Base-by-base conservation (phyloP, 2,329 filamentous ascomycete genomes). In the Zasmidium citrigriseum region DNA sequence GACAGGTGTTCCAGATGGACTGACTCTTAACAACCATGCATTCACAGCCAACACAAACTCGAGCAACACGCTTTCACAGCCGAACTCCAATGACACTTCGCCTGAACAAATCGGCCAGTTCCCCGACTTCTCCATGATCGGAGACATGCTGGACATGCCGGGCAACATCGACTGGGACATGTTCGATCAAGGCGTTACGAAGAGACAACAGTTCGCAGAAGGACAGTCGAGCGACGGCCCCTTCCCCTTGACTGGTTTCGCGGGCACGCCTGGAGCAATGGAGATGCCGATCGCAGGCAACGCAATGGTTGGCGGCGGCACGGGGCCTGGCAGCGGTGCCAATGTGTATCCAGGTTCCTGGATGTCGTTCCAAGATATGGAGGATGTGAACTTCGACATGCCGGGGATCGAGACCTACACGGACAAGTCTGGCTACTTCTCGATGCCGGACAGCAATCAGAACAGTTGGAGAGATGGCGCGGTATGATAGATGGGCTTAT, bases 111-210 rank as follows among this genome's bases (percentile, higher is more conserved):
- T 34, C 27, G 44, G 46, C 24, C n/a, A 25, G 18, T 27, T 48
- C 4, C 41, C 62, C 5, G 70, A 72, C 41, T 68, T 69, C 51
- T 61, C 63, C 22, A 63, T 66, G 34, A 66, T 72, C 9, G 69
- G 64, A 27, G 61, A 69, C 34, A 71, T 73, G 68, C 64, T 73
- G 27, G 69, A 71, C 46, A 52, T 65, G 21, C 54, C 60, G 2
- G 57, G 47, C 21, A 62, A 67, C 21, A 63, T 72, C n/a, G 64
- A 73, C 46, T 72, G 70, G 70, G 68, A 71, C 52, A 66, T 65
- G 57, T 70, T 65, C 51, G 65, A 67, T 52, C 52, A 59, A 2
- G 63, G 62, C 7, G 55, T 67, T 11, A 61, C 29, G 18, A 61
- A 27, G n/a, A 47, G 1, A 52, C 58, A 4, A 18, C 44, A 1